These are phyloP conservation scores for Picea mariana DNA, from an alignment of 83 land plant species.

Conservation along the genomic window DNA sequence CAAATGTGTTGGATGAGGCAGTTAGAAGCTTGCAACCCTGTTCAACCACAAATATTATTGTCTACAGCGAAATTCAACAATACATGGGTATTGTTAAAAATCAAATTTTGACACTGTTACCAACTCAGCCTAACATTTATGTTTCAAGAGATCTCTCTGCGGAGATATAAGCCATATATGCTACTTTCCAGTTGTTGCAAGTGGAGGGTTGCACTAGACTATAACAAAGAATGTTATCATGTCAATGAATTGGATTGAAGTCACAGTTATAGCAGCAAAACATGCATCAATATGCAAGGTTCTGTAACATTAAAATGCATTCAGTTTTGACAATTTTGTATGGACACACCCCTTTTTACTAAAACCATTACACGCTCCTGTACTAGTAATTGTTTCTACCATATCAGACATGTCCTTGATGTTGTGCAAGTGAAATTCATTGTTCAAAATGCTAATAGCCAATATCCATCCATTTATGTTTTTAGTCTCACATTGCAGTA, in stretches of 20 bases:
- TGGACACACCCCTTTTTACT: too few relatives aligned
- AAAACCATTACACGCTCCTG: too few relatives aligned
- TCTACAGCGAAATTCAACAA: slow-evolving; percentile 50
- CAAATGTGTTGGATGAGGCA: slow-evolving; percentile 32
- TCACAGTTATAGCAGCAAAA: too few relatives aligned
- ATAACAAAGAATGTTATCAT: not conserved
- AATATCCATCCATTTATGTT: too few relatives aligned
- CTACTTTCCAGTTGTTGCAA: not conserved
- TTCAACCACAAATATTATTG: slow-evolving; percentile 34
- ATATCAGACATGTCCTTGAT: too few relatives aligned
- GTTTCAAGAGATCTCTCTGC: not conserved
- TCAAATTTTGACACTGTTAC: slow-evolving; percentile 46
- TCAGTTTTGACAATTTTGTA: too few relatives aligned
- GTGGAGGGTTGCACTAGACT: not conserved
- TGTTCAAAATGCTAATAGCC: too few relatives aligned
- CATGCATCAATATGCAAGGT: too few relatives aligned
- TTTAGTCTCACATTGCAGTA: too few relatives aligned
- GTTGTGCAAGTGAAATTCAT: too few relatives aligned
- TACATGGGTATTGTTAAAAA: slow-evolving; percentile 31
- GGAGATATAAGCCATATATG: not conserved
- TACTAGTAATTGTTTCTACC: too few relatives aligned
- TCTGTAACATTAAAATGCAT: too few relatives aligned
- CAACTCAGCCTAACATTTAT: slow-evolving; percentile 19
- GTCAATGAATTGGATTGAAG: not conserved
- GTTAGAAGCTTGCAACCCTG: slow-evolving; percentile 38